A percentile compares a stretch with the other conserved stretches of the same genome.
Evolutionary conservation across 805 yeast genomes (phyloP).

Genomic region (Kluyveromyces starmeri): DNA sequence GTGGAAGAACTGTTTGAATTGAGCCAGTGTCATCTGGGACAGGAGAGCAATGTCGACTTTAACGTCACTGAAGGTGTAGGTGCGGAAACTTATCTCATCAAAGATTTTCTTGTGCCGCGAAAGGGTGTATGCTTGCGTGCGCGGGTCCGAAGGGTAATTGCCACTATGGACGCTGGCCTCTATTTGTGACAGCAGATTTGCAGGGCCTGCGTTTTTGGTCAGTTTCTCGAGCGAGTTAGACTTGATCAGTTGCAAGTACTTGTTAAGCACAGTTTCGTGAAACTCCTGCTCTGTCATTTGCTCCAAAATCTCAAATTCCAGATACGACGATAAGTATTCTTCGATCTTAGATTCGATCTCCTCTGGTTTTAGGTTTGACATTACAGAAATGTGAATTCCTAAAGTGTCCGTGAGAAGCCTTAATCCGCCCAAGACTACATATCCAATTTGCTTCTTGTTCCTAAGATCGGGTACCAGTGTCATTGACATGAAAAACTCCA

Average conservation of each 20-base stretch:
- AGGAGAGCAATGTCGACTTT: constrained; percentile 30
- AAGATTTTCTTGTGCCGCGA: constrained; percentile 39
- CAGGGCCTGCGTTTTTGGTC: constrained; percentile 25
- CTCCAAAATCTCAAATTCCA: constrained; percentile 30
- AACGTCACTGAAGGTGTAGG: constrained; percentile 35
- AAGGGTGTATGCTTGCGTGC: constrained; percentile 19
- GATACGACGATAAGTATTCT: constrained; percentile 32
- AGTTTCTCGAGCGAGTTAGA: constrained; percentile 7
- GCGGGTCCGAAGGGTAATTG: constrained; percentile 9
- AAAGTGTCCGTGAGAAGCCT: constrained; percentile 41
- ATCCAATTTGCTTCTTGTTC: constrained; percentile 51
- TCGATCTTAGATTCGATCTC: constrained; percentile 39
- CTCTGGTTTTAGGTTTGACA: constrained; percentile 41
- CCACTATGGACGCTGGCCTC: constrained; percentile 31
- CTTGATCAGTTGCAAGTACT: constrained; percentile 29
- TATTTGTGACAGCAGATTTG: constrained; percentile 29
- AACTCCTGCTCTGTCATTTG: constrained; percentile 32
- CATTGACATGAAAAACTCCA: constrained; percentile 39
- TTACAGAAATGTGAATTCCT: constrained; percentile 50
- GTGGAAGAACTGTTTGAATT: constrained; percentile 32
- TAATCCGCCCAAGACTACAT: constrained; percentile 49
- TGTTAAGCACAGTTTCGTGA: constrained; percentile 25
- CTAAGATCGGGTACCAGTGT: constrained; percentile 41
- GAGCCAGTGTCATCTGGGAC: constrained; percentile 23
- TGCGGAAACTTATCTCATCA: constrained; percentile 41